Percentiles rank a stretch among this genome's conserved stretches.
phyloP scores from a whole-genome alignment of 2,329 filamentous ascomycete species.

The Pseudogymnoascus sp. region DNA sequence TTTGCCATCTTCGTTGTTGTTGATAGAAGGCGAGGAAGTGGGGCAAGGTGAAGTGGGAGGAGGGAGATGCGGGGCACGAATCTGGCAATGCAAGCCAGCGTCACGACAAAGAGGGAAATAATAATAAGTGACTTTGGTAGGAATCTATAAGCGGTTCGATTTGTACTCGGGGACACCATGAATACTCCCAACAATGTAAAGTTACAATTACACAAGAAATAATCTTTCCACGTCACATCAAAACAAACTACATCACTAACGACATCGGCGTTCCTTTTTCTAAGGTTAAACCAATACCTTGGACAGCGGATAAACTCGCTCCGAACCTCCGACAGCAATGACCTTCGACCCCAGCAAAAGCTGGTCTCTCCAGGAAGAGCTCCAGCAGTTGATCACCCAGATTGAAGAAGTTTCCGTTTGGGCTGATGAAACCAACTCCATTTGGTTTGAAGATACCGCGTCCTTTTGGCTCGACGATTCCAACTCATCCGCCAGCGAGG shows the following conservation, averaged over 20 bases:
- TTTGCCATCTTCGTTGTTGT: constrained; percentile 28
- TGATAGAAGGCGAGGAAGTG: constrained; percentile 15
- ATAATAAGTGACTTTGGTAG: constrained; percentile 18
- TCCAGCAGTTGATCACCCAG: constrained; percentile 4
- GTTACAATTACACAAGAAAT: background rate
- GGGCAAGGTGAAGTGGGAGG: constrained; percentile 24
- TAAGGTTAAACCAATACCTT: background rate
- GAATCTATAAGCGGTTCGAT: background rate
- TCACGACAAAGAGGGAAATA: constrained; percentile 22
- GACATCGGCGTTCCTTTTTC: background rate
- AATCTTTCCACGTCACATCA: background rate
- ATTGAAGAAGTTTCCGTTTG: background rate
- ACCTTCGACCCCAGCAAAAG: constrained; percentile 1
- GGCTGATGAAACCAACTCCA: background rate
- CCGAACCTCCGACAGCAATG: background rate
- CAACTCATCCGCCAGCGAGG: background rate
- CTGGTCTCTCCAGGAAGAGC: constrained; percentile 7
- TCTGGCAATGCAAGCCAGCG: constrained; percentile 25
- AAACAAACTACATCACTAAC: constrained; percentile 4
- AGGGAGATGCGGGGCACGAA: constrained; percentile 24
- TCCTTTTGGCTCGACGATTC: constrained; percentile 7
- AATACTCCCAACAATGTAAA: background rate
- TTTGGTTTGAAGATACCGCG: background rate
- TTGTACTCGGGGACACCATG: background rate
- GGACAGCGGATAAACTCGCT: background rate